A percentile compares a stretch with the other conserved stretches of the same genome.
phyloP scores from a whole-genome alignment of 805 yeast species.

The Wickerhamomyces kurtzmanii region DNA sequence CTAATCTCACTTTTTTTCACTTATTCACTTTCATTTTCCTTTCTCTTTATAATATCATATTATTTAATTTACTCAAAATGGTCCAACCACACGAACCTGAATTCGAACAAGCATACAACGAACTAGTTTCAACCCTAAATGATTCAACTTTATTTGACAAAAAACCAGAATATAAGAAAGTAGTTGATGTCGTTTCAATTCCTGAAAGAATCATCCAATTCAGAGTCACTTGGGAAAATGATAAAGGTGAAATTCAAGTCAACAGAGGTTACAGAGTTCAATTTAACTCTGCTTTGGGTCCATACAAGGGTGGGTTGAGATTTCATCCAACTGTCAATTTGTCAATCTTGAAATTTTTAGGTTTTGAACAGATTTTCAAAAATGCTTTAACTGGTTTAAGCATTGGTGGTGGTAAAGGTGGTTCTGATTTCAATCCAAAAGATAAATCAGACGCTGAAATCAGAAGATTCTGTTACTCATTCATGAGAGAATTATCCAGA shows the following conservation, averaged over 20 bases:
- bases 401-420: slow-evolving; percentile 99
- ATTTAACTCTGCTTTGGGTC: slow-evolving; percentile 97
- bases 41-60: background rate
- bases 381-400: slow-evolving; percentile 93
- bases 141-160: slow-evolving; percentile 85
- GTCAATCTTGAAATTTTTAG: slow-evolving; percentile 90
- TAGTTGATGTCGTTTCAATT: slow-evolving; percentile 80
- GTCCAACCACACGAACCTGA: slow-evolving; percentile 92
- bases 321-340: slow-evolving; percentile 96
- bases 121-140: slow-evolving; percentile 78
- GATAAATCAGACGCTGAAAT: slow-evolving; percentile 89
- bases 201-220: slow-evolving; percentile 96
- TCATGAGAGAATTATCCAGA: slow-evolving; percentile 92
- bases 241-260: slow-evolving; percentile 82
- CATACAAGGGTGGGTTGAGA: slow-evolving; percentile 98
- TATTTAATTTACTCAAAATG: slow-evolving; percentile 34
- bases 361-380: slow-evolving; percentile 97
- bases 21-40: background rate
- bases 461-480: slow-evolving; percentile 92
- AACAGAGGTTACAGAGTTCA: slow-evolving; percentile 98
- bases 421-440: slow-evolving; percentile 96
- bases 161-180: slow-evolving; percentile 85
- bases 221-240: slow-evolving; percentile 98
- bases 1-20: background rate
- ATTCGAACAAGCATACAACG: slow-evolving; percentile 97